phyloP scores from a whole-genome alignment of 352 stramenopile species.

The Thalassiosira exigua region DNA sequence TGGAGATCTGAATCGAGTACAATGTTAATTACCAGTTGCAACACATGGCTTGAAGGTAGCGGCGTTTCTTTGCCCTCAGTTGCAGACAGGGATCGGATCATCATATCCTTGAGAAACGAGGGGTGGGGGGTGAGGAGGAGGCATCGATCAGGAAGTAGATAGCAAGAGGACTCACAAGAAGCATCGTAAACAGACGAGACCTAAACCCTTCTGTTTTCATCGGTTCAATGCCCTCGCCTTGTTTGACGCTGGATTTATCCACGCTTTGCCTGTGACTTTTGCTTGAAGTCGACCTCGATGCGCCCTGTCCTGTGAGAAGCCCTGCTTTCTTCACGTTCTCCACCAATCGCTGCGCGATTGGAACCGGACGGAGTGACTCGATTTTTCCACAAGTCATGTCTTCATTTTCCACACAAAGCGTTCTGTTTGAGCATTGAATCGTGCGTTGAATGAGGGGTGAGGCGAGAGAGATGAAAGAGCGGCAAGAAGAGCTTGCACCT shows the following conservation, averaged over 20 bases:
- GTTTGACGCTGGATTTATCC: conserved; percentile 23
- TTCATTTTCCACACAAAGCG: conserved; percentile 61
- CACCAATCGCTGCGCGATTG: conserved; percentile 40
- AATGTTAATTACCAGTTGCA: conserved; percentile 68
- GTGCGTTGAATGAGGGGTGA: too few species aligned
- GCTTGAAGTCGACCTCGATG: conserved; percentile 24
- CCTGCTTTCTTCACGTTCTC: conserved; percentile 51
- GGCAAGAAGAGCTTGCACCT: too few species aligned
- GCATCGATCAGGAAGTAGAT: too few species aligned
- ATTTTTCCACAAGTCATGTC: conserved; percentile 68
- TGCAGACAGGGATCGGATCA: conserved; percentile 34
- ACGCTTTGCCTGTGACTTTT: conserved; percentile 11
- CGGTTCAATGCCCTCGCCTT: conserved; percentile 34
- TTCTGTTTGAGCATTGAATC: too few species aligned
- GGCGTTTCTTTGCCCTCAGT: conserved; percentile 13
- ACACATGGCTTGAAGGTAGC: conserved; percentile 43
- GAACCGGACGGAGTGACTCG: conserved; percentile 58
- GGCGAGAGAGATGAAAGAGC: too few species aligned
- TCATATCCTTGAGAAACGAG: too few species aligned
- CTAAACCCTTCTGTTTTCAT: conserved; percentile 51
- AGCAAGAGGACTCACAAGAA: conserved; percentile 40
- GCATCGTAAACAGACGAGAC: conserved; percentile 52
- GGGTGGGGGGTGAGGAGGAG: too few species aligned
- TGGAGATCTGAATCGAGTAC: conserved; percentile 57
- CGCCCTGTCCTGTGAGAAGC: conserved; percentile 26